phyloP scores from a whole-genome alignment of 2,329 filamentous ascomycete genomes.

The Zymoseptoria tritici region DNA sequence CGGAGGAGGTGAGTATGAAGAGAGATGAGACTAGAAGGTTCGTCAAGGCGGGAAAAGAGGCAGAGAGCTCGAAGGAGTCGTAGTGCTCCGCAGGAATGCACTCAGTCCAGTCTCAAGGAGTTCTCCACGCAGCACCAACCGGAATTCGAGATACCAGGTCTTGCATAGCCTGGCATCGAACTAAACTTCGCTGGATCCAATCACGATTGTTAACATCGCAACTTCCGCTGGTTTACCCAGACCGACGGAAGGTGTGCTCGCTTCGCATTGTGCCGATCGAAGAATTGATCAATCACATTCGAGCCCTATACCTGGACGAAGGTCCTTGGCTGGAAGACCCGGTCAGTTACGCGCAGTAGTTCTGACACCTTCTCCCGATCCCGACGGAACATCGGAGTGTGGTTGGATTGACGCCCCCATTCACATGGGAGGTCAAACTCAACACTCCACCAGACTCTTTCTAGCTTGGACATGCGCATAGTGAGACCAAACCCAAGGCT shows the following conservation, averaged over 20 bases:
- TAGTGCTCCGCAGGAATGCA: neutral
- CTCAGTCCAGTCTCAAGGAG: neutral
- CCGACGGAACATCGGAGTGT: neutral
- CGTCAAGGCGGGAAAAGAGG: slow-evolving; percentile 18
- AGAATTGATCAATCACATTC: neutral
- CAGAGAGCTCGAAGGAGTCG: slow-evolving; percentile 1
- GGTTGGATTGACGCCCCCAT: neutral
- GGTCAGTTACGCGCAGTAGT: neutral
- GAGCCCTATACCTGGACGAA: neutral
- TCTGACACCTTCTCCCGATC: neutral
- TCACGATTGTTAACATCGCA: no score
- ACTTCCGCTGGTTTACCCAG: neutral
- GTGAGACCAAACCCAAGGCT: neutral
- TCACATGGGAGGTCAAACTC: neutral
- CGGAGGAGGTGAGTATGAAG: slow-evolving; percentile 22
- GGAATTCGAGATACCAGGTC: no score
- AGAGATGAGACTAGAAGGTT: slow-evolving; percentile 23
- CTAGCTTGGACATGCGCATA: neutral
- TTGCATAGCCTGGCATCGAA: no score
- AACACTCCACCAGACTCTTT: neutral
- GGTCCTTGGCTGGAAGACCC: neutral
- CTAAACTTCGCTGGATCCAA: no score
- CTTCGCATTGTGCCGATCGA: neutral
- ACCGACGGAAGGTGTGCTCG: neutral
- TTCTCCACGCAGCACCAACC: neutral